Evolutionary conservation across 345 rosid genomes (phyloP).

Genomic region (Streptanthus diversifolius): DNA sequence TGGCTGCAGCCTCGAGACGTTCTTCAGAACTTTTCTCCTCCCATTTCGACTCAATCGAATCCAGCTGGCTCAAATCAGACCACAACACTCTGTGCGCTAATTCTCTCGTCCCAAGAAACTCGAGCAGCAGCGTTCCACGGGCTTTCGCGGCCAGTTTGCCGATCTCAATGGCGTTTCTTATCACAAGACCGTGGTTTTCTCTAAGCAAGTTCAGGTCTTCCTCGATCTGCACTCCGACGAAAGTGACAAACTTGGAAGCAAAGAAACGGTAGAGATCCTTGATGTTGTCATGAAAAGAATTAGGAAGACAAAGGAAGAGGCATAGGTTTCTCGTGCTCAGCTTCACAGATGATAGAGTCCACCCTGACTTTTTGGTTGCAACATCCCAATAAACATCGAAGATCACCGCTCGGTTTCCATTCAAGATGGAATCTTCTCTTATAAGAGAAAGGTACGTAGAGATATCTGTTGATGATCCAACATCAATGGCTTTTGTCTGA

Average conservation of each 20-base stretch:
- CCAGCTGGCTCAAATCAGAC: conserved; percentile 29
- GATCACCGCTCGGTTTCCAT: conserved; percentile 18
- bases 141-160: conserved; percentile 30
- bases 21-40: conserved; percentile 12
- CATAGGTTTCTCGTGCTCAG: conserved; percentile 29
- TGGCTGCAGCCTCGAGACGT: conserved; percentile 33
- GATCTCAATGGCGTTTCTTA: conserved; percentile 16
- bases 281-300: conserved; percentile 21
- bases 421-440: conserved; percentile 26
- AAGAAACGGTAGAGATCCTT: conserved; percentile 30
- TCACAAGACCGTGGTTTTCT: conserved; percentile 29
- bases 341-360: conserved; percentile 29
- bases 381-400: conserved; percentile 30
- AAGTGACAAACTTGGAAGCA: conserved; percentile 33
- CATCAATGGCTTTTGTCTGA: conserved; percentile 29
- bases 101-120: conserved; percentile 34
- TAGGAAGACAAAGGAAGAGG: conserved; percentile 22
- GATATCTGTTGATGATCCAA: conserved; percentile 23
- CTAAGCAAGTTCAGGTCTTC: conserved; percentile 29
- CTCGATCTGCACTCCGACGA: conserved; percentile 31
- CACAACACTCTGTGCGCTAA: conserved; percentile 29
- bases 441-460: conserved; percentile 26
- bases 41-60: conserved; percentile 33
- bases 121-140: conserved; percentile 22
- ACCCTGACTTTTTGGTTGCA: background rate